Base-by-base conservation (phyloP, 176 grass and related monocot species). In the Microstegium vimineum region DNA sequence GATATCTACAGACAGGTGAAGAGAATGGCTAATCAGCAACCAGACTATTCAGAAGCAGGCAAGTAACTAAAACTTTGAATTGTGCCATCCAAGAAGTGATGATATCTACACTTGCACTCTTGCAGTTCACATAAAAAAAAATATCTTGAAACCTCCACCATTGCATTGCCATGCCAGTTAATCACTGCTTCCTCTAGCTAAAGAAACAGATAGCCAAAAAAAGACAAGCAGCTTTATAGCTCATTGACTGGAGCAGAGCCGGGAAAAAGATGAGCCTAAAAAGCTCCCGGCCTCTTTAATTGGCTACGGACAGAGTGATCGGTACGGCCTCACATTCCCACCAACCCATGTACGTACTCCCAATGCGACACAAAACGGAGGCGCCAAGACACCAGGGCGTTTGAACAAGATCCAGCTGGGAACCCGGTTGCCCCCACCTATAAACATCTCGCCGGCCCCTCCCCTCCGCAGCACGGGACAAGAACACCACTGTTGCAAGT, bases 1-100 rank as follows among this genome's bases (percentile, higher is more conserved):
- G 95, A 98, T 15, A 98, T 90, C 95, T 98, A 69, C 62, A 61
- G 74, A 70, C 28, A 81, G 60, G 70, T 61, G 22, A 89, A 68
- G 51, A 72, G 27, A 81, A 77, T 61, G 66, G 77, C 34, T 36
- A 68, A 90, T 94, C 63, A 84, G 82, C 52, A 74, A 47, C 10
- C 35, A 57, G 33, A 56, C 11, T 17, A 26, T 75, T 75, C 32
- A 59, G 31, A 37, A 59, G 49, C 49, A 36, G 11, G 10, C 12
- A 13, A 26, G 32, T 59, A 33, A 59, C 31, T 57, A 6, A 75
- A 59, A 8, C 51, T 8, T 37, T 10, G 32, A 37, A 59, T 8
- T 26, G 32, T 25, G 31, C 37, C 22, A 59, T 52, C 54, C 49
- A 25, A 75, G 20, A 23, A 75, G 10, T 11, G 54, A 25, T 59